Percentiles rank a stretch among this genome's conserved stretches.
Conservation (phyloP, 164 flowering plant genomes). For the Berberis thunbergii region DNA sequence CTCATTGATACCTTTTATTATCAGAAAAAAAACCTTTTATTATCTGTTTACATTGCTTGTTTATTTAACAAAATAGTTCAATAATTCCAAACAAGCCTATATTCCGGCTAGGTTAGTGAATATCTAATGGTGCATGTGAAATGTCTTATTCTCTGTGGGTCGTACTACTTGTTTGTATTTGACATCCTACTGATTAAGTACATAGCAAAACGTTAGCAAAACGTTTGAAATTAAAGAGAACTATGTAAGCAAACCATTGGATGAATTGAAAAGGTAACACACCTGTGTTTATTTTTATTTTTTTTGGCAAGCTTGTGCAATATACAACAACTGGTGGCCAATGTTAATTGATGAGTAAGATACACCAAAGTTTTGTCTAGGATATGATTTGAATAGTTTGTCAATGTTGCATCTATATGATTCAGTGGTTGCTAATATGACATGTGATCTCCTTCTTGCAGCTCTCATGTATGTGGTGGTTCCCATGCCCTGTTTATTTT, state of each 20-base stretch:
- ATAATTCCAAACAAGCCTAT: too few species aligned
- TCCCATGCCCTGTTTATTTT: conserved; percentile 96
- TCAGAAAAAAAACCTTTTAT: too few species aligned
- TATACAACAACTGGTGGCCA: conserved; percentile 98
- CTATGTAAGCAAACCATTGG: background rate
- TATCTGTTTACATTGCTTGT: too few species aligned
- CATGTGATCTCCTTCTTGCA: conserved; percentile 19
- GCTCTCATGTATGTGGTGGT: conserved; percentile 93
- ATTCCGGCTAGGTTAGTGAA: background rate
- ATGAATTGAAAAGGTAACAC: conserved; percentile 3
- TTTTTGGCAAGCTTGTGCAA: conserved; percentile 76
- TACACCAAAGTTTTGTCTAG: background rate
- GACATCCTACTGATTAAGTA: background rate
- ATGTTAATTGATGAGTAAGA: conserved; percentile 66
- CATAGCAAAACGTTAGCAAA: background rate
- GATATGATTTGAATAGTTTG: background rate
- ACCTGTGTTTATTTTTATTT: background rate
- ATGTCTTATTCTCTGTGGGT: background rate
- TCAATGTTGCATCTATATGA: background rate
- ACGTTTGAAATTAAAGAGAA: background rate
- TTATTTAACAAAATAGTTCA: too few species aligned
- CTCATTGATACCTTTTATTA: too few species aligned
- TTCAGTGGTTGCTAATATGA: background rate
- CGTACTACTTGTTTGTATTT: background rate
- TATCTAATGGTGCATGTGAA: background rate